A percentile compares a stretch with the other conserved stretches of the same genome.
These are phyloP conservation scores for Xylariomycetidae sp. DNA, from an alignment of 2,329 filamentous ascomycete genomes.

Conservation along the genomic window DNA sequence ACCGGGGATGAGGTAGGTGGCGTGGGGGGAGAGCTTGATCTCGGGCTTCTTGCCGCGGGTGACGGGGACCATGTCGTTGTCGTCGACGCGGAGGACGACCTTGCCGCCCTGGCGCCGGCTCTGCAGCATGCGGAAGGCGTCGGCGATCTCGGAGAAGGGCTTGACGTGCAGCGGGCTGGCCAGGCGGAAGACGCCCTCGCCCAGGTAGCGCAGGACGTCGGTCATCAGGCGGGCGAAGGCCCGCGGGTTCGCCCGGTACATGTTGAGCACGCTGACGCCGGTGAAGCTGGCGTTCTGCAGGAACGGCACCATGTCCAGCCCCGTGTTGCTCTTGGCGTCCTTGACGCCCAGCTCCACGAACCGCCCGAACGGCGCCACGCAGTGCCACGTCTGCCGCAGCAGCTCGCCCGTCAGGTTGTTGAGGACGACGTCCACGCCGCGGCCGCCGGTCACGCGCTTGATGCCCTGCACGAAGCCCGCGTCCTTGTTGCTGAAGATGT, in stretches of 20 bases:
- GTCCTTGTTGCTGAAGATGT: constrained; percentile 24
- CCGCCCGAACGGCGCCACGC: constrained; percentile 22
- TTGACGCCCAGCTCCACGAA: constrained; percentile 23
- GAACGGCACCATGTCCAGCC: constrained; percentile 24
- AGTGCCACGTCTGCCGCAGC: constrained; percentile 23
- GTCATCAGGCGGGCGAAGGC: constrained; percentile 20
- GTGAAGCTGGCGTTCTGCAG: constrained; percentile 22
- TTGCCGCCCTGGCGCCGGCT: constrained; percentile 20
- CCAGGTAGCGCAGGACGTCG: constrained; percentile 17
- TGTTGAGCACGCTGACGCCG: constrained; percentile 22
- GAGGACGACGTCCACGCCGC: constrained; percentile 20
- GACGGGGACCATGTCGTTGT: constrained; percentile 18
- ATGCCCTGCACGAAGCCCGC: constrained; percentile 22
- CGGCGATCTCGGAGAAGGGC: constrained; percentile 22
- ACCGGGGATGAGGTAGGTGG: constrained; percentile 28
- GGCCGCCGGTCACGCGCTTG: constrained; percentile 20
- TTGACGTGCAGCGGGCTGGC: constrained; percentile 20
- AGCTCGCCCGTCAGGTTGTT: constrained; percentile 21
- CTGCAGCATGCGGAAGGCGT: constrained; percentile 22
- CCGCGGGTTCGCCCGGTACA: constrained; percentile 22
- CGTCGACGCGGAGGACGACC: constrained; percentile 19
- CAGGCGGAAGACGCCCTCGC: constrained; percentile 19
- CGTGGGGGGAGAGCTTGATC: constrained; percentile 18
- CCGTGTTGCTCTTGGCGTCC: constrained; percentile 23
- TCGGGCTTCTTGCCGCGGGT: constrained; percentile 20